These are phyloP conservation scores for Ophiostoma himal-ulmi DNA, from an alignment of 2,329 filamentous ascomycete species.

Conservation along the genomic window DNA sequence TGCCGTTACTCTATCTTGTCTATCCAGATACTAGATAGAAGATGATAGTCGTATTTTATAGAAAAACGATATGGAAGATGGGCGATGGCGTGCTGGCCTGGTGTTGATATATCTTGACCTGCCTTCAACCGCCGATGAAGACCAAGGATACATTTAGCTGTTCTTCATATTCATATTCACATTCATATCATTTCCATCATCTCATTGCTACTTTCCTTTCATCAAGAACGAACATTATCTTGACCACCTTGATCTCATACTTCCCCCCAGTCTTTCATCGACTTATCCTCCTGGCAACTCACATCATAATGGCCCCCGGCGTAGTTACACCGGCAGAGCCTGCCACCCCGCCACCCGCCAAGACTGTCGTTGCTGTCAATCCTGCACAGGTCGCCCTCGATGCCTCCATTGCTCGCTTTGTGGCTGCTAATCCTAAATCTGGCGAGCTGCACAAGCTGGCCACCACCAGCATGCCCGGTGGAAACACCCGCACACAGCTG, in stretches of 20 bases:
- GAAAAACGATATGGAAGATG: background rate
- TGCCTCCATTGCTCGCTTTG: slow-evolving; percentile 21
- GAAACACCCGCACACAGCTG: slow-evolving; percentile 43
- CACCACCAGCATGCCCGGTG: slow-evolving; percentile 36
- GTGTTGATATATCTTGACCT: slow-evolving; percentile 3
- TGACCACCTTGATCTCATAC: background rate
- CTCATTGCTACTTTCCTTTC: background rate
- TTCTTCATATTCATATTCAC: background rate
- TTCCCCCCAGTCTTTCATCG: background rate
- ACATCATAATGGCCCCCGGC: background rate
- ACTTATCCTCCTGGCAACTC: background rate
- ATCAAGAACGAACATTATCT: background rate
- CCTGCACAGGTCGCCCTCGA: slow-evolving; percentile 22
- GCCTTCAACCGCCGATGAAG: background rate
- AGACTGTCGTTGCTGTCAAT: background rate
- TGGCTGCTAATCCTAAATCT: slow-evolving; percentile 21
- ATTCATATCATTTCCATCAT: background rate
- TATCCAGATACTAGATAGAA: background rate
- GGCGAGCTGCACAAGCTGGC: slow-evolving; percentile 21
- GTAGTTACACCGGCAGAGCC: background rate
- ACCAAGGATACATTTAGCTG: background rate
- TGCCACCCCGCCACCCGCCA: background rate
- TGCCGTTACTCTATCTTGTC: background rate
- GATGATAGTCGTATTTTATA: background rate
- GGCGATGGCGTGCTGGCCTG: background rate